A percentile compares a stretch with the other conserved stretches of the same genome.
These are phyloP conservation scores for Fusarium drepaniforme DNA, from an alignment of 2,329 filamentous ascomycete genomes.

Conservation along the genomic window DNA sequence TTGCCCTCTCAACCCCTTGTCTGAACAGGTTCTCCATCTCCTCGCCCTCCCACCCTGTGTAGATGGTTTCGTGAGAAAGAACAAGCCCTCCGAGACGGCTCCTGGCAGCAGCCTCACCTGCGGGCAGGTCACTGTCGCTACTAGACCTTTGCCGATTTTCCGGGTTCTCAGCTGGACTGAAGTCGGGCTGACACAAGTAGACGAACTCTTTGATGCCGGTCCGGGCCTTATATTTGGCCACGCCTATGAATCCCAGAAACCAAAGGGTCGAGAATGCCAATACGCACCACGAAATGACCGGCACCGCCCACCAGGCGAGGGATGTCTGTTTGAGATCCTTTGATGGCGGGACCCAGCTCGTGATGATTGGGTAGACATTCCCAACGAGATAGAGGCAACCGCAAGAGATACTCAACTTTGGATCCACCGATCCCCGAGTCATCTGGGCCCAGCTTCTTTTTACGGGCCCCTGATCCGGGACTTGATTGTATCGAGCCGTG, in stretches of 20 bases:
- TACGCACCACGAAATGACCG: neutral
- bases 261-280: neutral
- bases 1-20: neutral
- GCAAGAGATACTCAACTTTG: neutral
- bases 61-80: neutral
- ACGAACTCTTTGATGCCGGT: neutral
- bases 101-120: neutral
- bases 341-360: neutral
- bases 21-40: neutral
- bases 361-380: neutral
- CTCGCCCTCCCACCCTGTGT: neutral
- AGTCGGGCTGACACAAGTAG: neutral
- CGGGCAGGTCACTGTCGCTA: neutral
- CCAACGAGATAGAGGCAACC: neutral
- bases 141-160: neutral
- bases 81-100: neutral
- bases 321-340: neutral
- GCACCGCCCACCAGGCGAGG: neutral
- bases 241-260: neutral
- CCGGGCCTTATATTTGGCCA: neutral
- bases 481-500: neutral
- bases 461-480: neutral
- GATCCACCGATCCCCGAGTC: neutral
- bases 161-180: neutral
- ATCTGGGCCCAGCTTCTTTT: neutral